A percentile compares a stretch with the other conserved stretches of the same genome.
Evolutionary conservation across 176 grass and related monocot species (phyloP).

Genomic region (Leersia perrieri): DNA sequence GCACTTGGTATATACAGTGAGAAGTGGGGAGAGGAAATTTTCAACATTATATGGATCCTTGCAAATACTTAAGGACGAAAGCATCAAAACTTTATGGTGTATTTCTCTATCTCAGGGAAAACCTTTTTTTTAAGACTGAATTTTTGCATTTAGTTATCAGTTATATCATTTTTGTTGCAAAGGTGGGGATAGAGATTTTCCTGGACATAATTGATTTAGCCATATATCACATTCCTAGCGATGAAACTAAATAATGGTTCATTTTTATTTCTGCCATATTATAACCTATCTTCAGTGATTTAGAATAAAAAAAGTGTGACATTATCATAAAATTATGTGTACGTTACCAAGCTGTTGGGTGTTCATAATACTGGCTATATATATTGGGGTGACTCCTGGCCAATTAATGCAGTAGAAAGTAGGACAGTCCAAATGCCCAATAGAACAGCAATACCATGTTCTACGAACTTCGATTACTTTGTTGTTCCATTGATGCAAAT

Average conservation of each 20-base stretch:
- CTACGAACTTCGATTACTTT: neutral
- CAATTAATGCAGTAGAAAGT: neutral
- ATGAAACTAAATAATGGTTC: neutral
- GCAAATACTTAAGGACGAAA: neutral
- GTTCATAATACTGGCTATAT: too few relatives aligned
- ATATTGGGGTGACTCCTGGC: neutral
- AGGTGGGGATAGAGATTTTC: neutral
- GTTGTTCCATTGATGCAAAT: neutral
- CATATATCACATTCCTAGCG: neutral
- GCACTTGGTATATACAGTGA: neutral
- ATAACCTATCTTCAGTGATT: neutral
- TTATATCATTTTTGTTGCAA: neutral
- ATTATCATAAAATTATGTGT: too few relatives aligned
- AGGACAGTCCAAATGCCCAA: neutral
- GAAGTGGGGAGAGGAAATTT: neutral
- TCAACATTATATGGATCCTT: neutral
- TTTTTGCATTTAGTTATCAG: neutral
- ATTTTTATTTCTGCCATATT: neutral
- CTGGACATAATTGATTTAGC: neutral
- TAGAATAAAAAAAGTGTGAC: too few relatives aligned
- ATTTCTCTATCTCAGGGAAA: too few relatives aligned
- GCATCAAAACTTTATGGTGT: neutral
- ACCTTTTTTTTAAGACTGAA: too few relatives aligned
- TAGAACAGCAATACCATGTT: neutral
- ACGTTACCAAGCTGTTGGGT: too few relatives aligned